Base-by-base conservation (phyloP, 2,329 filamentous ascomycete genomes). In the Sclerotinia trifoliorum region DNA sequence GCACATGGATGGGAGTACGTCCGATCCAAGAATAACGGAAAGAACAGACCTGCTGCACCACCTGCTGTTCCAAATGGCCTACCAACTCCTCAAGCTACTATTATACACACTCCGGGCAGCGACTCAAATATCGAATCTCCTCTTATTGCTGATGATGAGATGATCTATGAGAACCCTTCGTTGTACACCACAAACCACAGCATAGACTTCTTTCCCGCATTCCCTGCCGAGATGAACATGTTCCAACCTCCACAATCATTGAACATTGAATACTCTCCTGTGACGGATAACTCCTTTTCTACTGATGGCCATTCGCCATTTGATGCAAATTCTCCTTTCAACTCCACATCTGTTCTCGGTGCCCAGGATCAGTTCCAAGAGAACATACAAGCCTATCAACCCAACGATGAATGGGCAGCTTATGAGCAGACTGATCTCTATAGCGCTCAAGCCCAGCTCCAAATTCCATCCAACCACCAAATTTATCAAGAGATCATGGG, bases 21-120 rank as follows among this genome's bases (percentile, higher is more conserved):
- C 67, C 91, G 94, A 72, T 94, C 93, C 69, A 97, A 97, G 85
- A 94, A 90, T 79, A 97, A 96, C 77, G 91, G 91, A 78, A 92
- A 90, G 81, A 77, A 77, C 66, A 75, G 74, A 55, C 77, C 77
- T 65, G 46, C 65, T 46, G 68, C 79, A 78, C 73, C 80, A 82
- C 67, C 81, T 82, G 80, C 66, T 29, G 66, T 68, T 19, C 70
- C 69, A 26, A 71, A 68, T 52, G 74, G 74, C 74, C 80, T 90
- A 66, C 85, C 85, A 1, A 88, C 88, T 42, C 90, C 90, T 66
- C 78, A 84, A 75, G 84, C 83, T 67, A 83, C 85, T 62, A 79
- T 81, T 26, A 80, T 84, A 48, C 82, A 85, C 32, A 90, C 89
- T 19, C 87, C 87, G 52, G 83, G 83, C 29, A 82, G 85, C 68